phyloP scores from a whole-genome alignment of 2,329 filamentous ascomycete species.

The Knufia petricola region DNA sequence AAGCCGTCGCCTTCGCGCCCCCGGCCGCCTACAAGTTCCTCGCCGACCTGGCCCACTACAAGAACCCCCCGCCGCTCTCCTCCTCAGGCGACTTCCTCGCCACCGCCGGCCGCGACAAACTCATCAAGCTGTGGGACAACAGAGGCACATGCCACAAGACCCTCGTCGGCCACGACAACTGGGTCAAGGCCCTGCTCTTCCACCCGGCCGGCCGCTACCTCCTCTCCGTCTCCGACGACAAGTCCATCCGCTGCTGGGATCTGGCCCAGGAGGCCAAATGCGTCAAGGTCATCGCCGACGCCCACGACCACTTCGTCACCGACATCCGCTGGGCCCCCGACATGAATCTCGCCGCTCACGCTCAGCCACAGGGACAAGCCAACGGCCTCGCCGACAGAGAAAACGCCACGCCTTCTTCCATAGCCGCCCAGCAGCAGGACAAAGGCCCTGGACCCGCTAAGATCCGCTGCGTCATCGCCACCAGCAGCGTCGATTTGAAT shows the following conservation, averaged over 20 bases:
- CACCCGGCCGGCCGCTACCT: slow-evolving; percentile 89
- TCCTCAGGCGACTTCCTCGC: slow-evolving; percentile 81
- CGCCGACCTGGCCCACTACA: slow-evolving; percentile 66
- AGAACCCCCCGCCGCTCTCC: slow-evolving; percentile 64
- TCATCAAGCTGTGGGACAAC: slow-evolving; percentile 79
- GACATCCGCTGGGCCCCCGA: slow-evolving; percentile 82
- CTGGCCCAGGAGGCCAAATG: slow-evolving; percentile 81
- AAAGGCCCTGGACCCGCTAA: slow-evolving; percentile 46
- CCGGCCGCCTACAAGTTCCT: slow-evolving; percentile 68
- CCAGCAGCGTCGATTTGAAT: slow-evolving; percentile 72
- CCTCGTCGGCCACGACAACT: slow-evolving; percentile 83
- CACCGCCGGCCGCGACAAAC: slow-evolving; percentile 82
- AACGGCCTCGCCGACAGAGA: slow-evolving; percentile 17
- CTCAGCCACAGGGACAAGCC: too few species aligned
- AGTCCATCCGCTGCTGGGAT: slow-evolving; percentile 90
- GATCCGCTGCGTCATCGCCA: slow-evolving; percentile 78
- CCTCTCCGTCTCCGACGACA: slow-evolving; percentile 78
- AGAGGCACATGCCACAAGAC: slow-evolving; percentile 78
- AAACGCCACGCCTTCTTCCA: too few species aligned
- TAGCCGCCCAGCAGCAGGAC: slow-evolving; percentile 27
- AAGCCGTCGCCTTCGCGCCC: slow-evolving; percentile 81
- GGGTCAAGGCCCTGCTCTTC: slow-evolving; percentile 77
- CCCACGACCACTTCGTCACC: slow-evolving; percentile 75
- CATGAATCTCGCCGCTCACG: too few species aligned
- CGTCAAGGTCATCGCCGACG: slow-evolving; percentile 68